Evolutionary conservation across 2,329 filamentous ascomycete genomes (phyloP).

Genomic region (Phialocephala sp.): DNA sequence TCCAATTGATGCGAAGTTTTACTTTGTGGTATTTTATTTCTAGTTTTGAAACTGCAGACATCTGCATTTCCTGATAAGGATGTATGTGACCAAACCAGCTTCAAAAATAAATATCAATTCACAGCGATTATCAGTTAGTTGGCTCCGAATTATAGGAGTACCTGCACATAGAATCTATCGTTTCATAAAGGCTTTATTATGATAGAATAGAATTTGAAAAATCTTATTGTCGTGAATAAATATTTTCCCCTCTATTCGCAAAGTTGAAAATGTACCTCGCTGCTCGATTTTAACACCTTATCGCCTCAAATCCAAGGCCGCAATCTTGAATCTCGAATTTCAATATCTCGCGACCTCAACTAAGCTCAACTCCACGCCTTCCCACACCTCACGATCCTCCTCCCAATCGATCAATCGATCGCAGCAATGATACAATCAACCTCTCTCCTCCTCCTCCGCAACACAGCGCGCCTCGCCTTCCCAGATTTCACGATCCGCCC

Average conservation of each 20-base stretch:
- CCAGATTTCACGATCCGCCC: conserved; percentile 14
- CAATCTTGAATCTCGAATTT: background rate
- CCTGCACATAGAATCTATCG: background rate
- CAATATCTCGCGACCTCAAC: background rate
- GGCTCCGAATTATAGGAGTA: background rate
- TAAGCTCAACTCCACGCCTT: background rate
- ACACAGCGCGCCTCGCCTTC: conserved; percentile 32
- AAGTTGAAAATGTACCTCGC: no score
- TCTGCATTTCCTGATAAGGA: background rate
- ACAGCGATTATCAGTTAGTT: background rate
- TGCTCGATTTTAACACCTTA: background rate
- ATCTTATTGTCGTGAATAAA: no score
- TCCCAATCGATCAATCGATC: background rate
- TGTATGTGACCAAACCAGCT: background rate
- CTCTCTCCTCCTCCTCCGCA: conserved; percentile 34
- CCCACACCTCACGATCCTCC: background rate
- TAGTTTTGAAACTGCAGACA: background rate
- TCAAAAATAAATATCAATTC: background rate
- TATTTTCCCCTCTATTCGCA: no score
- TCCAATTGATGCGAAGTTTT: background rate
- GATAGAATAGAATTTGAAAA: background rate
- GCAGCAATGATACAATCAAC: conserved; percentile 30
- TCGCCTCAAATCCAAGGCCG: background rate
- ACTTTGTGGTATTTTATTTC: background rate
- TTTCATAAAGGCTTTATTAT: background rate